Percentiles rank a stretch among this genome's conserved stretches.
phyloP scores from a whole-genome alignment of 108 stramenopile genomes.

The Fragilaria crotonensis region DNA sequence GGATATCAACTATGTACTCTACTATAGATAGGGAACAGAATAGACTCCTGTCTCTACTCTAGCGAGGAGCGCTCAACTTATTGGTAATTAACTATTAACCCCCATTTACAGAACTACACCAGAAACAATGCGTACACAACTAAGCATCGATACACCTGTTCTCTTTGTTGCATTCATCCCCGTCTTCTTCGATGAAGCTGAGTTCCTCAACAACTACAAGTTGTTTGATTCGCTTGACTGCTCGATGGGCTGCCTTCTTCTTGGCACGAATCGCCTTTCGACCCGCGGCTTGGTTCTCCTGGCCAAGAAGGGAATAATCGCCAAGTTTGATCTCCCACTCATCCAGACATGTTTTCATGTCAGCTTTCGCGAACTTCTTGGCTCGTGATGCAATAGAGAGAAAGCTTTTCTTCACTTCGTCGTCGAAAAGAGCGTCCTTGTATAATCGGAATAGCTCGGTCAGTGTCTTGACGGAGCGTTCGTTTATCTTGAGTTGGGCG shows the following conservation, averaged over 20 bases:
- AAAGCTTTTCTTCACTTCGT: conserved; percentile 79
- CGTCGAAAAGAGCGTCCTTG: conserved; percentile 88
- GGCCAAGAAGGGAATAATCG: conserved; percentile 43
- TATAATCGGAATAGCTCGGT: conserved; percentile 84
- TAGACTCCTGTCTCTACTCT: too few species aligned
- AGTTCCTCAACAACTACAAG: conserved; percentile 23
- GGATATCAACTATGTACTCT: too few species aligned
- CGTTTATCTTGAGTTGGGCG: conserved; percentile 82
- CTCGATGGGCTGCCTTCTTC: conserved; percentile 42
- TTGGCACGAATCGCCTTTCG: conserved; percentile 51
- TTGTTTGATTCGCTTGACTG: conserved; percentile 21
- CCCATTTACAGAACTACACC: too few species aligned
- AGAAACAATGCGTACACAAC: too few species aligned
- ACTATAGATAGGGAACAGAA: too few species aligned
- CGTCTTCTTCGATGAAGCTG: conserved; percentile 12
- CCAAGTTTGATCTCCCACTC: conserved; percentile 79
- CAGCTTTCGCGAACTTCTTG: conserved; percentile 79
- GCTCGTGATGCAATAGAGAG: conserved; percentile 65
- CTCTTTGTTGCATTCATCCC: too few species aligned
- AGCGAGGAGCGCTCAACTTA: too few species aligned
- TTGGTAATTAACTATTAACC: too few species aligned
- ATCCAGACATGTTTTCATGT: conserved; percentile 68
- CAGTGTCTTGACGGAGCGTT: conserved; percentile 78
- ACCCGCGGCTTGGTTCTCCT: conserved; percentile 54
- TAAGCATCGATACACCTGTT: too few species aligned